phyloP scores from a whole-genome alignment of 1,284 basidiomycete species.

The Dichomitus squalens region DNA sequence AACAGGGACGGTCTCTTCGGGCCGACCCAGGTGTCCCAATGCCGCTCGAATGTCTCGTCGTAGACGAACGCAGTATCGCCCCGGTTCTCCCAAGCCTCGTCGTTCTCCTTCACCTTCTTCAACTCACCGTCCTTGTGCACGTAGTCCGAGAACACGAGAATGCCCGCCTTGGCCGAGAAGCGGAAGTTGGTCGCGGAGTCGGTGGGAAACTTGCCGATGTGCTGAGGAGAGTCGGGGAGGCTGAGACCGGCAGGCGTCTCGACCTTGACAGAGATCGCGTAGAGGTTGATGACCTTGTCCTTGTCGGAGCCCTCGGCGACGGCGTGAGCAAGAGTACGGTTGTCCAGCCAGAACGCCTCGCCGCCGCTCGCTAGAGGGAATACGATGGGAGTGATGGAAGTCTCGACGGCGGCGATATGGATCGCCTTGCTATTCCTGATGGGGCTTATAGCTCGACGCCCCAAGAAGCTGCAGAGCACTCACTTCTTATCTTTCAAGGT shows the following conservation, averaged over 20 bases:
- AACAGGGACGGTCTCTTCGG: conserved; percentile 75
- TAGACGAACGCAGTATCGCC: conserved; percentile 80
- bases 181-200: conserved; percentile 69
- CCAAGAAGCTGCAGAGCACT: conserved; percentile 31
- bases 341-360: conserved; percentile 76
- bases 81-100: conserved; percentile 70
- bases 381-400: conserved; percentile 47
- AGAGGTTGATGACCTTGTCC: conserved; percentile 54
- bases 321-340: conserved; percentile 67
- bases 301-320: conserved; percentile 53
- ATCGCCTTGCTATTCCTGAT: conserved; percentile 70
- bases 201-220: conserved; percentile 59
- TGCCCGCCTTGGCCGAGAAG: conserved; percentile 52
- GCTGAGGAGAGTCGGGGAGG: conserved; percentile 35
- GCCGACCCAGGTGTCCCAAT: conserved; percentile 89
- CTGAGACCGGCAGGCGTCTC: conserved; percentile 34
- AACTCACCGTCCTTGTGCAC: conserved; percentile 78
- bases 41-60: conserved; percentile 75
- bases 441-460: background rate
- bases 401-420: conserved; percentile 60
- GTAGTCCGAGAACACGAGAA: conserved; percentile 75
- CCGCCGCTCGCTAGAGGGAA: conserved; percentile 64
- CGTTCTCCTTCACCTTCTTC: conserved; percentile 62
- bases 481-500: conserved; percentile 72
- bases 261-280: conserved; percentile 54